These are phyloP conservation scores for Hypoxylon crocopeplum DNA, from an alignment of 495 filamentous ascomycete species.

Conservation along the genomic window DNA sequence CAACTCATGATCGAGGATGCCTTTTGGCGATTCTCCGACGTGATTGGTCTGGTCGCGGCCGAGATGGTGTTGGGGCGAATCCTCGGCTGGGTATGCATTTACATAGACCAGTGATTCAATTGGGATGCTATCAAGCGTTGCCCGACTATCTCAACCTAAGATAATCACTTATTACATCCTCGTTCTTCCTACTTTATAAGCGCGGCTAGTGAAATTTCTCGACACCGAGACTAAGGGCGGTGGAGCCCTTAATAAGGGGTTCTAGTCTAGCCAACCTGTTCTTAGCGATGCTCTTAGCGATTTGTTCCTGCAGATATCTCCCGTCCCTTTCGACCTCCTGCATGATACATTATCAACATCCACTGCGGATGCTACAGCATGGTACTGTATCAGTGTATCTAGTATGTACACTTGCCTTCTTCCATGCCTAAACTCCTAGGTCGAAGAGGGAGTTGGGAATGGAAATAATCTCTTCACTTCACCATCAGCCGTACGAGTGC, in stretches of 20 bases:
- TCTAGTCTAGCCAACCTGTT: background rate
- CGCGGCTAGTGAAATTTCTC: slow-evolving; percentile 14
- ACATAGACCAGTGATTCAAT: no score
- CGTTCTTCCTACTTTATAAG: background rate
- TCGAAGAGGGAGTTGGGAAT: no score
- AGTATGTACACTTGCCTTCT: no score
- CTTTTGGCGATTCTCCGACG: background rate
- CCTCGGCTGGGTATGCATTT: background rate
- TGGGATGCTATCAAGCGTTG: no score
- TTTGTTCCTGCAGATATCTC: slow-evolving; percentile 34
- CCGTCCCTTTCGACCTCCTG: slow-evolving; percentile 29
- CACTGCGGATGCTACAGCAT: slow-evolving; percentile 22
- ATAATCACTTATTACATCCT: background rate
- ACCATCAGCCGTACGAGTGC: no score
- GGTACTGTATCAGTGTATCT: background rate
- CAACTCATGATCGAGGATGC: slow-evolving; percentile 21
- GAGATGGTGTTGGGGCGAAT: slow-evolving; percentile 21
- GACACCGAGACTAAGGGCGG: background rate
- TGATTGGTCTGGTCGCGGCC: slow-evolving; percentile 12
- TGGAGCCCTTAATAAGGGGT: slow-evolving; percentile 16
- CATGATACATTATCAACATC: slow-evolving; percentile 37
- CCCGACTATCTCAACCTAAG: no score
- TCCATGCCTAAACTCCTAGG: no score
- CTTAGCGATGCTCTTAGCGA: slow-evolving; percentile 5
- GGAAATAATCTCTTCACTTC: no score